phyloP scores from a whole-genome alignment of 139 green algal species.

The Coelastrella sp. region DNA sequence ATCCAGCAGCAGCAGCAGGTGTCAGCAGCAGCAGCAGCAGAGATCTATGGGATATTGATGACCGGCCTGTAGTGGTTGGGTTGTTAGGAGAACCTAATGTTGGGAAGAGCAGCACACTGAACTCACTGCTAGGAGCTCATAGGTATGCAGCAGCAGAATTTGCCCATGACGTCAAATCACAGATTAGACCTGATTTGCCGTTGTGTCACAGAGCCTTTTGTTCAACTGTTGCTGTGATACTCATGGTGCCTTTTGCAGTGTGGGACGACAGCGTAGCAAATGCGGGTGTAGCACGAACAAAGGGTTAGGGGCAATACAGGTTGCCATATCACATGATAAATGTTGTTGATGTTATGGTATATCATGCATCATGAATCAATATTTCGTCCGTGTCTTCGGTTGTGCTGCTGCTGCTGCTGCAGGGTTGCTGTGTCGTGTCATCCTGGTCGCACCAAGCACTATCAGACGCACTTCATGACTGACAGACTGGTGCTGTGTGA shows the following conservation, averaged over 20 bases:
- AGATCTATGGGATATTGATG: not conserved
- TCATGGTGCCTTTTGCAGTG: too few relatives aligned
- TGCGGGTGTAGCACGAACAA: too few relatives aligned
- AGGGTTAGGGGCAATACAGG: too few relatives aligned
- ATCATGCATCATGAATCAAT: too few relatives aligned
- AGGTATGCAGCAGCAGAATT: constrained; percentile 12
- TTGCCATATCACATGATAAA: too few relatives aligned
- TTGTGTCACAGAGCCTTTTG: too few relatives aligned
- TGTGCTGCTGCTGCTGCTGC: too few relatives aligned
- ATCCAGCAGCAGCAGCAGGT: not conserved
- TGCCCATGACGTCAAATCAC: not conserved
- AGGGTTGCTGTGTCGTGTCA: constrained; percentile 40
- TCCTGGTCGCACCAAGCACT: constrained; percentile 73
- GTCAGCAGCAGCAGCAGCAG: not conserved
- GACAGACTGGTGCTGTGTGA: constrained; percentile 72
- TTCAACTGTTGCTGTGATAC: not conserved
- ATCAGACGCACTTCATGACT: constrained; percentile 75
- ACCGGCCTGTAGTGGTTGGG: constrained; percentile 63
- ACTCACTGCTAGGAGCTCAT: constrained; percentile 72
- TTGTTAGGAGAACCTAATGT: constrained; percentile 75
- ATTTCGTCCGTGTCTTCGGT: too few relatives aligned
- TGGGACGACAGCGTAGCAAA: too few relatives aligned
- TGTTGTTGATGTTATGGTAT: too few relatives aligned
- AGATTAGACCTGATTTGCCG: not conserved
- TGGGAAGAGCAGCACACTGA: constrained; percentile 73